Base-by-base conservation (phyloP, 2,329 filamentous ascomycete genomes). In the Neofusicoccum umdonicola region DNA sequence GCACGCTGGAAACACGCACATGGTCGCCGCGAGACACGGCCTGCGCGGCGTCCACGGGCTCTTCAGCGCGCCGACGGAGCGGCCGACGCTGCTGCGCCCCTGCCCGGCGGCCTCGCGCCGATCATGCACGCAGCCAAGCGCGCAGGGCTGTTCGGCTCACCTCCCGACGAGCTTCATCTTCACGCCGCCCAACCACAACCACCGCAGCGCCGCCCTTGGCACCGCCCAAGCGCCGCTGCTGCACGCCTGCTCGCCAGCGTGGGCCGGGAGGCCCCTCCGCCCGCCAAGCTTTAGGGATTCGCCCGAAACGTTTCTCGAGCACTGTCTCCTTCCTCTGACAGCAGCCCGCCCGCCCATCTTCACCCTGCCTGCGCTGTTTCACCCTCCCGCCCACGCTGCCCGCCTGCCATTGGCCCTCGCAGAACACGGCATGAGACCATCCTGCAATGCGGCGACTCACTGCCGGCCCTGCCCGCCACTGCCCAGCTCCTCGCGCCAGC, bases 271-370 rank as follows among this genome's bases (percentile, higher is more conserved):
- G 13, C 41, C 11, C 41, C 9, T 45, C 27, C 54, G 52, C 27
- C 27, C 31, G 56, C 56, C 56, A 58, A 58, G 56, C 56, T 58
- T 58, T 45, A 19, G 15, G 39, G 27, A 58, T 47, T 31, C 41
- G 42, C 54, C 54, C 54, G 41, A 58, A 45, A 58, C 54, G 54
- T 58, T 58, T 58, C 54, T 37, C 27, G 19, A 17, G 54, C 56
- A 58, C 41, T 17, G 41, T 35, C 56, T 19, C 56, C 56, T 58
- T 45, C 56, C 56, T 45, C 41, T 58, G 56, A 19, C 56, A 58
- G 56, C 56, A 58, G 17, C 13, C 41, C 41, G 7, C 7, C 9
- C 15, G 56, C 41, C 41, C 56, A 47, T 58, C 56, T 13, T 47
- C 56, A 44, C 44, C 51, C 34, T 44, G 52, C 22, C 15, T 6